These are phyloP conservation scores for Cryptomeria japonica DNA, from an alignment of 75 land plant genomes.

Conservation along the genomic window DNA sequence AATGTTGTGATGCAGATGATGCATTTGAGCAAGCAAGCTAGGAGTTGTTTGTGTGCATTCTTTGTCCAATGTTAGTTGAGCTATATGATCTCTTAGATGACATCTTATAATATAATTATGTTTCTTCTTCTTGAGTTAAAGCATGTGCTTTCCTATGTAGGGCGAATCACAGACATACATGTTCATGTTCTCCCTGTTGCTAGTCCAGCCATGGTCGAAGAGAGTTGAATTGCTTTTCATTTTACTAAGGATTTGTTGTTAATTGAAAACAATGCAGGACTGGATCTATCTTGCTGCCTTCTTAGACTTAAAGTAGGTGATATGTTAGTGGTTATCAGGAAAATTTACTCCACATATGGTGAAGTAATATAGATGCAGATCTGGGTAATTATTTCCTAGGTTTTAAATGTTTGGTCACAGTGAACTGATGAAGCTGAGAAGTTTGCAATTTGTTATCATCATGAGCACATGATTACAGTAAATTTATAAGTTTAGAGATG, in stretches of 20 bases:
- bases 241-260: background rate
- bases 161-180: background rate
- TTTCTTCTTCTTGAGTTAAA: background rate
- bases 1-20: background rate
- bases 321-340: no score
- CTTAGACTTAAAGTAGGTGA: background rate
- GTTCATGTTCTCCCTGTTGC: background rate
- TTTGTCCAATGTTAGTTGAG: background rate
- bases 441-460: background rate
- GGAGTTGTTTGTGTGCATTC: background rate
- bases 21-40: background rate
- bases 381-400: background rate
- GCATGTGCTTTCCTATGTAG: background rate
- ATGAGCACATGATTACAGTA: background rate
- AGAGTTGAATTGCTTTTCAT: background rate
- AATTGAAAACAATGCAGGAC: background rate
- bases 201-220: background rate
- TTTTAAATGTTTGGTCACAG: background rate
- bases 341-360: no score
- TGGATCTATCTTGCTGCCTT: background rate
- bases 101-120: background rate
- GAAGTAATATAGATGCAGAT: background rate
- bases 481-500: background rate
- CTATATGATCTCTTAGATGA: background rate
- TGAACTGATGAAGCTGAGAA: background rate